Percentiles rank a stretch among this genome's conserved stretches.
Conservation (phyloP, 1,284 basidiomycete species). For the Flammula alnicola region DNA sequence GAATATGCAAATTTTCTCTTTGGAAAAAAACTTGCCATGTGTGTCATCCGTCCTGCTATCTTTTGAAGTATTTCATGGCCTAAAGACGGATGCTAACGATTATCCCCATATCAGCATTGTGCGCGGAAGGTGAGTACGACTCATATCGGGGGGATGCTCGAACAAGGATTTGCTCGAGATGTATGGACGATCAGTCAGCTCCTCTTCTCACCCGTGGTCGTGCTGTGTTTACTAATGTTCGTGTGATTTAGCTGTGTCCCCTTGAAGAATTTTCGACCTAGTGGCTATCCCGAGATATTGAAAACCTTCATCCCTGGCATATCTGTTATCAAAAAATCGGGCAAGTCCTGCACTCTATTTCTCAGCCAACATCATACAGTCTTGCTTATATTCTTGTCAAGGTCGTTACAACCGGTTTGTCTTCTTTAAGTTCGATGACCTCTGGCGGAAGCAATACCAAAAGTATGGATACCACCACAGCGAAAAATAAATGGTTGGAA, state of each 20-base stretch:
- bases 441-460: not conserved
- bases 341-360: no score
- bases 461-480: not conserved
- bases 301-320: no score
- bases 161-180: constrained; percentile 3
- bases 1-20: constrained; percentile 36
- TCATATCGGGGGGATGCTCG: not conserved
- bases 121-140: not conserved
- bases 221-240: no score
- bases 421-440: not conserved
- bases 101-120: not conserved
- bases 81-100: not conserved
- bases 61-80: not conserved
- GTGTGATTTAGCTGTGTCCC: no score
- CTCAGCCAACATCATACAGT: no score
- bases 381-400: no score
- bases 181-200: not conserved
- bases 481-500: not conserved
- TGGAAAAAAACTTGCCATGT: constrained; percentile 34
- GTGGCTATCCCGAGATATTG: no score
- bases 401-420: not conserved
- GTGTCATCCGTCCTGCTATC: constrained; percentile 2
- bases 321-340: no score
- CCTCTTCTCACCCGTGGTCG: no score
- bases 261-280: no score